Conservation (phyloP, 2,329 filamentous ascomycete genomes). For the Fusarium pseudoanthophilum region DNA sequence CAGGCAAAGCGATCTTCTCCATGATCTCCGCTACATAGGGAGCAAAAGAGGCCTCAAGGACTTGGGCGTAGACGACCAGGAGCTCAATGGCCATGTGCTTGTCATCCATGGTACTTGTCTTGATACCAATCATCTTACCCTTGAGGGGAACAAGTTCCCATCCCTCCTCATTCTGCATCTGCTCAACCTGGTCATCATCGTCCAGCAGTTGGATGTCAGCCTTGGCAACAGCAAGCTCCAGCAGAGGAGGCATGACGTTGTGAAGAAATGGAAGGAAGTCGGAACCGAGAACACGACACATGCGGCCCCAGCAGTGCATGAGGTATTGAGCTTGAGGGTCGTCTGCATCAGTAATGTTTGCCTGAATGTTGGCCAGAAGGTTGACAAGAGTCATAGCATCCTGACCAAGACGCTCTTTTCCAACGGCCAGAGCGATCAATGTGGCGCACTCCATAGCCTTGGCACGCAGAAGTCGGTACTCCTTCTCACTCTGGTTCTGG, state of each 20-base stretch:
- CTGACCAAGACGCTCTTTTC: slow-evolving; percentile 87
- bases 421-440: slow-evolving; percentile 92
- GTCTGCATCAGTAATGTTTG: slow-evolving; percentile 86
- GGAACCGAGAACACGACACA: slow-evolving; percentile 91
- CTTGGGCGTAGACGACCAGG: slow-evolving; percentile 95
- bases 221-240: slow-evolving; percentile 92
- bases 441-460: slow-evolving; percentile 99
- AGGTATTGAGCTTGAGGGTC: slow-evolving; percentile 97
- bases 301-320: slow-evolving; percentile 98
- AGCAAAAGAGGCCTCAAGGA: slow-evolving; percentile 91
- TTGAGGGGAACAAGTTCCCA: slow-evolving; percentile 98
- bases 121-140: slow-evolving; percentile 98
- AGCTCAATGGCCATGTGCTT: slow-evolving; percentile 99
- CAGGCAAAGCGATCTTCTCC: slow-evolving; percentile 94
- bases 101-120: slow-evolving; percentile 95
- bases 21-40: slow-evolving; percentile 93
- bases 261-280: slow-evolving; percentile 94
- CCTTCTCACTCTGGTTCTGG: slow-evolving; percentile 90
- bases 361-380: slow-evolving; percentile 86
- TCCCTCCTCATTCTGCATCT: slow-evolving; percentile 92
- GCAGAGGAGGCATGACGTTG: slow-evolving; percentile 92
- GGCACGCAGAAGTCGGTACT: slow-evolving; percentile 88
- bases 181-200: slow-evolving; percentile 92
- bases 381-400: slow-evolving; percentile 91
- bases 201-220: slow-evolving; percentile 97